Conservation (phyloP, 495 filamentous ascomycete species). For the Lentithecium fluviatile region DNA sequence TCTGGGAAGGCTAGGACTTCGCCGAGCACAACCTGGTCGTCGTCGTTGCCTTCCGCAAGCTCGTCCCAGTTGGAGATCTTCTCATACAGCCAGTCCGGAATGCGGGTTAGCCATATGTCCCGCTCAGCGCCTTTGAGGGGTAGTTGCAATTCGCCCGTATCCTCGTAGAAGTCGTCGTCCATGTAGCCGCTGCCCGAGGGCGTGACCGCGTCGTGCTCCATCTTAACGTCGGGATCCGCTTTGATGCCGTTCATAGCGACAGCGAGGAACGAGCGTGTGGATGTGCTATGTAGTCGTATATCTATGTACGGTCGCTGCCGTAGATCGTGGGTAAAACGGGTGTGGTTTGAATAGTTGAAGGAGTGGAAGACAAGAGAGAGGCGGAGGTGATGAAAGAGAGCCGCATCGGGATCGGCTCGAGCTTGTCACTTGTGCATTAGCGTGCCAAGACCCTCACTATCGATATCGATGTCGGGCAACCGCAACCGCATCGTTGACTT, state of each 20-base stretch:
- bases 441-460: constrained; percentile 19
- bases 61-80: constrained; percentile 56
- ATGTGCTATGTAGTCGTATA: no score
- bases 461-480: not conserved
- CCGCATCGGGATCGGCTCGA: constrained; percentile 2
- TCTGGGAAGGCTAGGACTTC: constrained; percentile 65
- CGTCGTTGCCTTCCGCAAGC: constrained; percentile 58
- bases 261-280: not conserved
- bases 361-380: not conserved
- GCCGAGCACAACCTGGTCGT: constrained; percentile 69
- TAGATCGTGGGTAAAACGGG: not conserved
- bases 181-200: constrained; percentile 59
- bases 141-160: constrained; percentile 83
- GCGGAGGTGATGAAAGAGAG: constrained; percentile 6
- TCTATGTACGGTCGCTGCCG: not conserved
- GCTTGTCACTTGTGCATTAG: not conserved
- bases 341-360: not conserved
- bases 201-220: constrained; percentile 61
- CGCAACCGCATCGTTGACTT: no score
- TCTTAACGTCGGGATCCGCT: constrained; percentile 60
- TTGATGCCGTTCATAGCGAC: constrained; percentile 38
- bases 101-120: constrained; percentile 68
- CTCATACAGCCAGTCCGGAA: constrained; percentile 64
- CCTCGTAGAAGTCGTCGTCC: constrained; percentile 80
- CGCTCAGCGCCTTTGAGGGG: constrained; percentile 49